phyloP scores from a whole-genome alignment of 192 early-diverging fungal genomes.

The Umbelopsis ramanniana region DNA sequence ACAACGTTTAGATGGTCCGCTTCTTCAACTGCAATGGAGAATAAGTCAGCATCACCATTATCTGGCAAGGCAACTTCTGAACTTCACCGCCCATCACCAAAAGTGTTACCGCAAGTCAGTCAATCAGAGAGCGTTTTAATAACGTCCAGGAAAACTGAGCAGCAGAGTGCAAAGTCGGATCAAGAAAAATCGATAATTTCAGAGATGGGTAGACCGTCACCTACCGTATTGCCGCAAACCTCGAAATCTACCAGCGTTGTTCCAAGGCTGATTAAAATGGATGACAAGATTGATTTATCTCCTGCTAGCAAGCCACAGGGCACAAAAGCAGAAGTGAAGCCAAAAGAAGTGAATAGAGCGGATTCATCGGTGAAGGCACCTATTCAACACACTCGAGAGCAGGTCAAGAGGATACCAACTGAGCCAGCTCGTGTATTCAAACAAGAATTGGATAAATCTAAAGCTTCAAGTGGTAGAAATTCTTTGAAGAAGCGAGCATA shows the following conservation, averaged over 20 bases:
- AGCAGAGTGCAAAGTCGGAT: no score
- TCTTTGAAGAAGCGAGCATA: slow-evolving; percentile 12
- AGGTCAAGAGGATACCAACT: not conserved
- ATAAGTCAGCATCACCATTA: not conserved
- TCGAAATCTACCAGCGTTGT: not conserved
- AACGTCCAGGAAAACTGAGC: not conserved
- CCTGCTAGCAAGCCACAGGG: not conserved
- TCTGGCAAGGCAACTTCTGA: not conserved
- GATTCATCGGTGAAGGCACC: not conserved
- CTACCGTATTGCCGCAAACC: not conserved
- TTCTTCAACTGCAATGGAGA: not conserved
- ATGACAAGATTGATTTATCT: not conserved
- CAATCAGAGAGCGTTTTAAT: not conserved
- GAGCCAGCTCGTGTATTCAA: not conserved
- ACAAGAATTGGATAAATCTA: not conserved
- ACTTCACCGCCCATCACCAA: not conserved
- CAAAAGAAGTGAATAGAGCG: not conserved
- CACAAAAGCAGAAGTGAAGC: not conserved
- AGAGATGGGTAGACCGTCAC: not conserved
- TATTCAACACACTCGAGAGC: not conserved
- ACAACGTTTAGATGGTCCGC: not conserved
- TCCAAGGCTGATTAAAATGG: not conserved
- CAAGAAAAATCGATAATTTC: not conserved
- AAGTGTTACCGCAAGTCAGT: not conserved
- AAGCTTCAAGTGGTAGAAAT: not conserved